Conservation (phyloP, 257 asterid genomes). For the Gardenia jasminoides region DNA sequence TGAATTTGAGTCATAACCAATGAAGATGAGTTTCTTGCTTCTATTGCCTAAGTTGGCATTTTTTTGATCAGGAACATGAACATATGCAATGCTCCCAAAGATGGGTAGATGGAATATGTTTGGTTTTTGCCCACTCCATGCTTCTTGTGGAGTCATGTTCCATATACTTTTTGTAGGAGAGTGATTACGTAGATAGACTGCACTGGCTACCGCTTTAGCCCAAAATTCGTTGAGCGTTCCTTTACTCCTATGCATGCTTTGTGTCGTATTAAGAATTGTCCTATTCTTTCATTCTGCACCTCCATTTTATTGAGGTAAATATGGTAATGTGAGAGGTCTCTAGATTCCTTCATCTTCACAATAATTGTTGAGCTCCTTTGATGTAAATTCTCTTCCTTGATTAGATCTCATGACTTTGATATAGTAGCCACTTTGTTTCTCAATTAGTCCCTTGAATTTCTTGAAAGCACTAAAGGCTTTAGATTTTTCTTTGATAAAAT, state of each 20-base stretch:
- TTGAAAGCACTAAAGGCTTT: background rate
- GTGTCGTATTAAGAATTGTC: background rate
- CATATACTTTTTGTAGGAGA: background rate
- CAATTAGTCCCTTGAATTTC: background rate
- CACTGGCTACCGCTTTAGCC: background rate
- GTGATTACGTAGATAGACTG: background rate
- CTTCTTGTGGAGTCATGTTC: conserved; percentile 3
- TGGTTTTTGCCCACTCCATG: background rate
- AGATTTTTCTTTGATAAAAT: background rate
- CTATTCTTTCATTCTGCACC: background rate
- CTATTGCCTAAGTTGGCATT: background rate
- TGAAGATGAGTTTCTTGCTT: background rate
- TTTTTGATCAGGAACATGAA: background rate
- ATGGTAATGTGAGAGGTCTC: background rate
- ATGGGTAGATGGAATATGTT: background rate
- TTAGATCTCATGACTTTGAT: conserved; percentile 1
- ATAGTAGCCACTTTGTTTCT: background rate
- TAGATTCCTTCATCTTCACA: background rate
- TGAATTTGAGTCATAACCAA: background rate
- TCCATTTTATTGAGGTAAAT: background rate
- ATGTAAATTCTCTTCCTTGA: background rate
- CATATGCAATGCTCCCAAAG: background rate
- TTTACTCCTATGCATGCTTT: background rate
- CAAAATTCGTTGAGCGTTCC: background rate
- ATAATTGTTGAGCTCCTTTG: background rate